These are phyloP conservation scores for Carex arenaria DNA, from an alignment of 202 grass and related monocot species.

Conservation along the genomic window DNA sequence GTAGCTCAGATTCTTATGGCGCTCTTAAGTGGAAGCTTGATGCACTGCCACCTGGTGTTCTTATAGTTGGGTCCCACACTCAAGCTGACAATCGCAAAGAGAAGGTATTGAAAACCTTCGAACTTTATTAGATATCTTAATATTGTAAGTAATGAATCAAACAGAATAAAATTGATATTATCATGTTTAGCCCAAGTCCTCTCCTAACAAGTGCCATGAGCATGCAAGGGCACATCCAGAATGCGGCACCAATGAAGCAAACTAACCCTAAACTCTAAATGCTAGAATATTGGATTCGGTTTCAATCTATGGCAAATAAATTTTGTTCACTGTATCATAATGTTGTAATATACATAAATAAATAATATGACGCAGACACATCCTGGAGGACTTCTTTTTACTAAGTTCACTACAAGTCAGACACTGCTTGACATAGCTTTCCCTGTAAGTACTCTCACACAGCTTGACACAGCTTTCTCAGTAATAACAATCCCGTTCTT, in stretches of 20 bases:
- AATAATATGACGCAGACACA: conserved; percentile 58
- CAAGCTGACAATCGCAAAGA: conserved; percentile 97
- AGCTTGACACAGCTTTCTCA: conserved; percentile 90
- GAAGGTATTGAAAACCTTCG: conserved; percentile 51
- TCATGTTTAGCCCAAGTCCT: background rate
- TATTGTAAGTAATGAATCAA: background rate
- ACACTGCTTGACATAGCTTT: conserved; percentile 92
- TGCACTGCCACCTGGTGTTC: conserved; percentile 69
- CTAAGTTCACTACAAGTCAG: conserved; percentile 95
- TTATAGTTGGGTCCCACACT: conserved; percentile 84
- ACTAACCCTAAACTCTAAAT: no score
- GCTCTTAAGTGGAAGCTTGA: conserved; percentile 78
- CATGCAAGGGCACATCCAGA: background rate
- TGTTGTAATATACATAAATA: conserved; percentile 7
- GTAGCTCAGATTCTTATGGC: conserved; percentile 67
- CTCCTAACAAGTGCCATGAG: background rate
- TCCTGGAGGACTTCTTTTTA: conserved; percentile 97
- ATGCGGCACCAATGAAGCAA: background rate
- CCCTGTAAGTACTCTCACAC: conserved; percentile 46
- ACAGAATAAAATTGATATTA: background rate
- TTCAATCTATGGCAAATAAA: background rate
- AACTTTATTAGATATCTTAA: background rate
- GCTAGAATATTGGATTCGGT: background rate
- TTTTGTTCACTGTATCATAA: background rate
- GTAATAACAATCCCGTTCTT: conserved; percentile 36